A percentile compares a stretch with the other conserved stretches of the same genome.
phyloP scores from a whole-genome alignment of 192 early-diverging fungal genomes.

The Lunasporangiospora selenospora region DNA sequence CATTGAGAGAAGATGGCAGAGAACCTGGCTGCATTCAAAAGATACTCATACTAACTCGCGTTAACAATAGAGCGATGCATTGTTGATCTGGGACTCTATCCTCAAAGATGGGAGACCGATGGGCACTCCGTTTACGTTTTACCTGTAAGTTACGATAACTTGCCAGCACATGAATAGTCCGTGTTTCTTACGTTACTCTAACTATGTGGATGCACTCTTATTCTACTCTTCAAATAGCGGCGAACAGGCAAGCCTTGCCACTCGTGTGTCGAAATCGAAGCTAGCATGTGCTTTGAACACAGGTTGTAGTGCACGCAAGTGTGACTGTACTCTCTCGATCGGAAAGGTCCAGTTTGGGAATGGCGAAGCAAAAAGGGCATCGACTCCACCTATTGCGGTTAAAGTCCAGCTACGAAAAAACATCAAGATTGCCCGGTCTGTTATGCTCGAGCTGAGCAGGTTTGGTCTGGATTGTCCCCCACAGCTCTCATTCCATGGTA shows the following conservation, averaged over 20 bases:
- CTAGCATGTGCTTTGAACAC: slow-evolving; percentile 13
- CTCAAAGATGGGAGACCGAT: slow-evolving; percentile 9
- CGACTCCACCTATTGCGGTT: neutral
- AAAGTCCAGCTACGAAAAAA: slow-evolving; percentile 2
- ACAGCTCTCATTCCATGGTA: slow-evolving; percentile 2
- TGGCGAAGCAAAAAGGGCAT: slow-evolving; percentile 7
- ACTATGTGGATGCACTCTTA: neutral
- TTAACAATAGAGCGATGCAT: slow-evolving; percentile 5
- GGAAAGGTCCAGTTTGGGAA: slow-evolving; percentile 2
- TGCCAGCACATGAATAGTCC: neutral
- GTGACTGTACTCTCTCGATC: slow-evolving; percentile 6
- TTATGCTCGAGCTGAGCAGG: slow-evolving; percentile 4
- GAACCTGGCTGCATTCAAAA: neutral
- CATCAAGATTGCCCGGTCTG: slow-evolving; percentile 10
- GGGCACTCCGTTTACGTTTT: slow-evolving; percentile 3
- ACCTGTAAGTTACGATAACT: slow-evolving; percentile 4
- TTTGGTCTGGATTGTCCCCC: slow-evolving; percentile 10
- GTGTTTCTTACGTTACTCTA: neutral
- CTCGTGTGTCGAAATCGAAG: slow-evolving; percentile 6
- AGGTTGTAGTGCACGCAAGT: slow-evolving; percentile 7
- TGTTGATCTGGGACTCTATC: slow-evolving; percentile 12
- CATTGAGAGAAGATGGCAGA: neutral
- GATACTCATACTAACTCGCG: neutral
- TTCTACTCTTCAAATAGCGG: slow-evolving; percentile 4
- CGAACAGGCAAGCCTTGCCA: slow-evolving; percentile 1